Conservation (phyloP, 164 flowering plant species). For the Buxus sempervirens region DNA sequence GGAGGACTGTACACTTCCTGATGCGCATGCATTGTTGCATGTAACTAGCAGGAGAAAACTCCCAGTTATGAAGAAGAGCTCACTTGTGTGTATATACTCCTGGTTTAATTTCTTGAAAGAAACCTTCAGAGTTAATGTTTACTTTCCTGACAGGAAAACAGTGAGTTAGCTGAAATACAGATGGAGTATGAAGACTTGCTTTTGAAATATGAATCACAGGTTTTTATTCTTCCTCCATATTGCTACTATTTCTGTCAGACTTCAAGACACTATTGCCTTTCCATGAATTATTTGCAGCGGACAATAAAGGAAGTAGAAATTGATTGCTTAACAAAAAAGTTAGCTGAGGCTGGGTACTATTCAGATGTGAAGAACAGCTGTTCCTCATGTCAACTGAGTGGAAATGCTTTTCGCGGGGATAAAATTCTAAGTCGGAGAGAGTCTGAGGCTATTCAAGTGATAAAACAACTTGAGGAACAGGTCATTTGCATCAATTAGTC, state of each 20-base stretch:
- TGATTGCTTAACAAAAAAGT: conserved; percentile 45
- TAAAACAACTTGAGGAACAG: conserved; percentile 84
- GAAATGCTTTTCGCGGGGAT: conserved; percentile 20
- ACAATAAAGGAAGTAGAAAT: conserved; percentile 53
- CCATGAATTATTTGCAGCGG: conserved; percentile 36
- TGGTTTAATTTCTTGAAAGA: not conserved
- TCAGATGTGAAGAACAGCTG: conserved; percentile 9
- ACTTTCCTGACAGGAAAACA: conserved; percentile 42
- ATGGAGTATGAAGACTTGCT: conserved; percentile 68
- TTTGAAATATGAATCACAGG: conserved; percentile 66
- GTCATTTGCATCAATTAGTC: conserved; percentile 24
- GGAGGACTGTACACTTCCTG: conserved; percentile 55
- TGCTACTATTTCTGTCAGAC: not conserved
- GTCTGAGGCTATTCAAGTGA: conserved; percentile 55
- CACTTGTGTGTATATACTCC: conserved; percentile 25
- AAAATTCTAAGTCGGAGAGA: conserved; percentile 38
- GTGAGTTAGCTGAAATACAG: conserved; percentile 45
- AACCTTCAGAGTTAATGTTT: conserved; percentile 6
- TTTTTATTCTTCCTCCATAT: conserved; percentile 12
- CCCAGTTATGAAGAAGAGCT: conserved; percentile 43
- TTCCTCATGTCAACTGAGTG: conserved; percentile 8
- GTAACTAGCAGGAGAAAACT: conserved; percentile 83
- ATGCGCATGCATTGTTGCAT: conserved; percentile 61
- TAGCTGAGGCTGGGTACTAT: conserved; percentile 35
- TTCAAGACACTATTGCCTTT: not conserved